Evolutionary conservation across 140 eudicot species (phyloP).

Genomic region (Erigeron philadelphicus): DNA sequence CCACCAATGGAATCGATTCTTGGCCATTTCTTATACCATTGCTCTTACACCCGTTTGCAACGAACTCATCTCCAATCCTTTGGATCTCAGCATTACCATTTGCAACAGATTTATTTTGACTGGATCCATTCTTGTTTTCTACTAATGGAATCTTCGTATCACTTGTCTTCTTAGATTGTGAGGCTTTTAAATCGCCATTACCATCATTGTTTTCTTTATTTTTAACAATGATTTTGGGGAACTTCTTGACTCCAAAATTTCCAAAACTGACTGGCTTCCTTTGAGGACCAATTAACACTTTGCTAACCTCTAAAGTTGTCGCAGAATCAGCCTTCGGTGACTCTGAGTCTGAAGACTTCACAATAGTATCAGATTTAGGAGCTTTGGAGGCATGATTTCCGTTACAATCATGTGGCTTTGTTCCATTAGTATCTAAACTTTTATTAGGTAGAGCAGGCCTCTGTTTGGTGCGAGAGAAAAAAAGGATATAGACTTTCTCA

Average conservation of each 20-base stretch:
- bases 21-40: too few species aligned
- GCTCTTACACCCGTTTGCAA: slow-evolving; percentile 21
- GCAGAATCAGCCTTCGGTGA: slow-evolving; percentile 28
- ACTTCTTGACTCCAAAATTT: slow-evolving; percentile 29
- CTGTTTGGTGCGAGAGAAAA: slow-evolving; percentile 81
- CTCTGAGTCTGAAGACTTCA: slow-evolving; percentile 27
- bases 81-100: slow-evolving; percentile 44
- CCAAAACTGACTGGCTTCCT: slow-evolving; percentile 33
- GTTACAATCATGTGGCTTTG: slow-evolving; percentile 42
- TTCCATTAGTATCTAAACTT: slow-evolving; percentile 46
- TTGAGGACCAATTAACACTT: slow-evolving; percentile 32
- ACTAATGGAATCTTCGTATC: slow-evolving; percentile 32
- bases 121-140: slow-evolving; percentile 32
- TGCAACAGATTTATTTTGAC: slow-evolving; percentile 26
- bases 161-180: slow-evolving; percentile 28
- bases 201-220: slow-evolving; percentile 47
- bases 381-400: slow-evolving; percentile 40
- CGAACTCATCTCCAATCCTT: slow-evolving; percentile 18
- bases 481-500: slow-evolving; percentile 90
- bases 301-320: slow-evolving; percentile 31
- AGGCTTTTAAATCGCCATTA: slow-evolving; percentile 31
- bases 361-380: slow-evolving; percentile 28
- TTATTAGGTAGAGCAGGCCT: slow-evolving; percentile 45
- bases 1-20: slow-evolving; percentile 12
- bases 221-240: slow-evolving; percentile 32